Evolutionary conservation across 129 eudicot genomes (phyloP).

Genomic region (Escallonia rubra): DNA sequence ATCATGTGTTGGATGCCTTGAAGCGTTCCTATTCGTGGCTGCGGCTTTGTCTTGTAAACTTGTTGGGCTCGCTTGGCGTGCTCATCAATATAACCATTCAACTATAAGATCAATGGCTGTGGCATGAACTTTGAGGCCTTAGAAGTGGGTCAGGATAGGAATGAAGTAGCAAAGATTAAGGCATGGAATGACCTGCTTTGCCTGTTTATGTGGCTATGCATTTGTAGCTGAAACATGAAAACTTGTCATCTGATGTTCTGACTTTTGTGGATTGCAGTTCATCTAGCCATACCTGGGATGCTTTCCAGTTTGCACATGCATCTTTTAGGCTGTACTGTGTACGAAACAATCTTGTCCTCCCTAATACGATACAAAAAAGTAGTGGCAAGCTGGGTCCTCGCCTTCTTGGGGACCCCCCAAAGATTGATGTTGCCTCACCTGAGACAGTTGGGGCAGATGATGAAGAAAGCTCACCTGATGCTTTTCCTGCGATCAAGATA

Average conservation of each 20-base stretch:
- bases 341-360: constrained; percentile 49
- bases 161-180: too few species aligned
- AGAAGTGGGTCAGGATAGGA: too few species aligned
- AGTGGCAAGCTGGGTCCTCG: constrained; percentile 54
- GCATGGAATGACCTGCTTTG: background rate
- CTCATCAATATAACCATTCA: too few species aligned
- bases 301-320: constrained; percentile 84
- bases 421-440: constrained; percentile 61
- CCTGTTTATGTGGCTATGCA: background rate
- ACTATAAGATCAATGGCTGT: too few species aligned
- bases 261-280: constrained; percentile 48
- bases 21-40: too few species aligned
- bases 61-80: too few species aligned
- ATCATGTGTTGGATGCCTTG: too few species aligned
- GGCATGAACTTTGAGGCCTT: too few species aligned
- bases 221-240: background rate
- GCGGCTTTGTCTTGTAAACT: too few species aligned
- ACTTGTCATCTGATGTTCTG: constrained; percentile 6
- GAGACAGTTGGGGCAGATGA: constrained; percentile 62
- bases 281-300: constrained; percentile 93
- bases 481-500: constrained; percentile 82
- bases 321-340: constrained; percentile 73
- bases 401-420: constrained; percentile 87
- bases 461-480: constrained; percentile 65
- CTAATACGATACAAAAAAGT: constrained; percentile 29